A percentile compares a stretch with the other conserved stretches of the same genome.
phyloP scores from a whole-genome alignment of 805 yeast species.

The Wickerhamiella galacta region DNA sequence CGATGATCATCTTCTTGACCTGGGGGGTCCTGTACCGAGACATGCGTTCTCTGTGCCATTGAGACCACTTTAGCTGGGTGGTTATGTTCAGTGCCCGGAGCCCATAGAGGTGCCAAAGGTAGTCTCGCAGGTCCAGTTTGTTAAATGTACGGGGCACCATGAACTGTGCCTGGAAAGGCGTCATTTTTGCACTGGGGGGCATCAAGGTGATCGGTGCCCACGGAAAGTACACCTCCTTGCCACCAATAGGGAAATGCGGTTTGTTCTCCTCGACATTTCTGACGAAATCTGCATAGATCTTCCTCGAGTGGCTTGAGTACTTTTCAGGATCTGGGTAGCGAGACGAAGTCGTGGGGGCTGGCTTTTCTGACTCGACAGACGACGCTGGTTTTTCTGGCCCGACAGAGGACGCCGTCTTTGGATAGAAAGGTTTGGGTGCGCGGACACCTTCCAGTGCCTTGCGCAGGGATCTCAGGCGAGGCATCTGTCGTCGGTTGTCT shows the following conservation, averaged over 20 bases:
- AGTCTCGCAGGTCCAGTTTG: constrained; percentile 87
- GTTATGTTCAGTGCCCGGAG: constrained; percentile 78
- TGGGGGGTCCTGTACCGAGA: constrained; percentile 68
- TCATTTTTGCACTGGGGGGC: constrained; percentile 88
- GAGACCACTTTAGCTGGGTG: constrained; percentile 65
- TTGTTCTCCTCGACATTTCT: constrained; percentile 25
- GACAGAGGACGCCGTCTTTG: not conserved
- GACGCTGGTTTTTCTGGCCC: not conserved
- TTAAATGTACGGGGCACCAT: constrained; percentile 87
- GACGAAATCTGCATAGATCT: constrained; percentile 7
- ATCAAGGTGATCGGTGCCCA: constrained; percentile 63
- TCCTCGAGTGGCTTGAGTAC: constrained; percentile 13
- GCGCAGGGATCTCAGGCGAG: constrained; percentile 11
- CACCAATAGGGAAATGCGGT: constrained; percentile 76
- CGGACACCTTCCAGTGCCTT: constrained; percentile 12
- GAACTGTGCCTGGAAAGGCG: constrained; percentile 94
- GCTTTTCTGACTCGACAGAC: not conserved
- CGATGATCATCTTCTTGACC: constrained; percentile 90
- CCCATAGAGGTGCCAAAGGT: constrained; percentile 78
- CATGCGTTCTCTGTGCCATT: constrained; percentile 41
- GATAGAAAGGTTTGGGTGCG: constrained; percentile 15
- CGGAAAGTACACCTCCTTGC: constrained; percentile 64
- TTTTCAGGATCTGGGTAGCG: constrained; percentile 9
- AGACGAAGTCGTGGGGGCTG: not conserved
- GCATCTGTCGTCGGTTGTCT: constrained; percentile 9